phyloP scores from a whole-genome alignment of 163 green algal species.

The Coccomyxa subellipsoidea region DNA sequence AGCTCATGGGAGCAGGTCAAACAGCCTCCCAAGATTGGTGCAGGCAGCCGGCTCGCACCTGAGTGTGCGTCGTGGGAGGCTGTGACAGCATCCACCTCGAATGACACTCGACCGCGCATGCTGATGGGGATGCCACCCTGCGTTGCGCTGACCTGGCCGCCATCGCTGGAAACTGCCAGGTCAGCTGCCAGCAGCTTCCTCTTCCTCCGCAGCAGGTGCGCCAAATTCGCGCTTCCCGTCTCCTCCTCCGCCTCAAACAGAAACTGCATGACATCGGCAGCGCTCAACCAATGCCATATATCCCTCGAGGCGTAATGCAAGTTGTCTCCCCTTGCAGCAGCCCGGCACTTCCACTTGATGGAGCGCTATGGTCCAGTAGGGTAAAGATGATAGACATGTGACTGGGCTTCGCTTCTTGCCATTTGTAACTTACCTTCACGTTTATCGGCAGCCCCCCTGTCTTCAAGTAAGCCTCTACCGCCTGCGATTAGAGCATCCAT shows the following conservation, averaged over 20 bases:
- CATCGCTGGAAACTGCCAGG: background rate
- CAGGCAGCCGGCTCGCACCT: too few relatives aligned
- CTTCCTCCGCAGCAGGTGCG: background rate
- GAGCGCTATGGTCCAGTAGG: too few relatives aligned
- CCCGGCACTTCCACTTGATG: too few relatives aligned
- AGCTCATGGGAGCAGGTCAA: too few relatives aligned
- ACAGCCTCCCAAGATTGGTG: too few relatives aligned
- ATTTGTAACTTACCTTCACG: slow-evolving; percentile 4
- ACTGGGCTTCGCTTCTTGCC: too few relatives aligned
- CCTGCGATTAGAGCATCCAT: too few relatives aligned
- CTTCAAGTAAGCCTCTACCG: background rate
- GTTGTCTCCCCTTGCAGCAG: too few relatives aligned
- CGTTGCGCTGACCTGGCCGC: slow-evolving; percentile 24
- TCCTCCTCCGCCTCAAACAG: background rate
- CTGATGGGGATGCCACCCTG: slow-evolving; percentile 30
- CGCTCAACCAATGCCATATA: too few relatives aligned
- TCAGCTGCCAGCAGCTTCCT: slow-evolving; percentile 1
- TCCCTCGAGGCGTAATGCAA: too few relatives aligned
- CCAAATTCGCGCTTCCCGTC: background rate
- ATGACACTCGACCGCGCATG: slow-evolving; percentile 31
- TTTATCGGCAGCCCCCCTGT: background rate
- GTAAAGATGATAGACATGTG: too few relatives aligned
- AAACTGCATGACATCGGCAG: background rate
- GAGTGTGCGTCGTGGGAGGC: slow-evolving; percentile 38
- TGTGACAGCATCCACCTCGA: slow-evolving; percentile 36